Evolutionary conservation across 805 yeast species (phyloP), one percentile per base, ranked within the genome.

Genomic region (Yamadazyma sp.): DNA sequence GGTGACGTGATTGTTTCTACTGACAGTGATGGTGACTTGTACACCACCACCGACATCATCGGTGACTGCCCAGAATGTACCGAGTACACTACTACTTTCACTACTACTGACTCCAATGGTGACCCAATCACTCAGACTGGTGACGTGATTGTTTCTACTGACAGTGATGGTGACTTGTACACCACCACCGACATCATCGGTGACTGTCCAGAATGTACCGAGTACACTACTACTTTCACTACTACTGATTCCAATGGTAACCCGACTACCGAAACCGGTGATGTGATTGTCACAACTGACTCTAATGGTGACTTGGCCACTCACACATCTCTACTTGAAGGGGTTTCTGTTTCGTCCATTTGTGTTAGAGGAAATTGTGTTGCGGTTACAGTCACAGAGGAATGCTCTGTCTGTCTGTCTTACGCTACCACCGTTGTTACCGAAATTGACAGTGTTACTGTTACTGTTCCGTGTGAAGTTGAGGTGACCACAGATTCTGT

Each of bases 211-310:
- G 38, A 39, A 17, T 39, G 42, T 34, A 39, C 42, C 16, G 41
- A 32, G 11, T 38, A 20, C 40, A 32, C 35, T 5, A 24, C 38
- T 27, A 29, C 25, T 7, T 39, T 24, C 20, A 34, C 38, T 20
- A 20, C 38, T n/a, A 39, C 42, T 12, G 20, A 29, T 8, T 13
- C 38, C 24, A 28, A 27, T 17, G 44, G 40, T 15, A 3, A 25
- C 2, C 26, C 18, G n/a, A 16, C 24, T 13, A 37, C 41, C 13
- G 37, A 35, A 4, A 6, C 37, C 8, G 36, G 7, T 3, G 36
- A 42, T 16, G 20, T 43, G 8, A 28, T 46, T 26, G 48, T 52
- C 14, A 50, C 58, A 5, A 53, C 57, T 13, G 45, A 53, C 20
- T 8, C 44, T 19, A 44, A 36, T 31, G 55, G 55, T 19, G n/a